phyloP scores from a whole-genome alignment of 2,329 filamentous ascomycete species.

The Trichoderma sp. region DNA sequence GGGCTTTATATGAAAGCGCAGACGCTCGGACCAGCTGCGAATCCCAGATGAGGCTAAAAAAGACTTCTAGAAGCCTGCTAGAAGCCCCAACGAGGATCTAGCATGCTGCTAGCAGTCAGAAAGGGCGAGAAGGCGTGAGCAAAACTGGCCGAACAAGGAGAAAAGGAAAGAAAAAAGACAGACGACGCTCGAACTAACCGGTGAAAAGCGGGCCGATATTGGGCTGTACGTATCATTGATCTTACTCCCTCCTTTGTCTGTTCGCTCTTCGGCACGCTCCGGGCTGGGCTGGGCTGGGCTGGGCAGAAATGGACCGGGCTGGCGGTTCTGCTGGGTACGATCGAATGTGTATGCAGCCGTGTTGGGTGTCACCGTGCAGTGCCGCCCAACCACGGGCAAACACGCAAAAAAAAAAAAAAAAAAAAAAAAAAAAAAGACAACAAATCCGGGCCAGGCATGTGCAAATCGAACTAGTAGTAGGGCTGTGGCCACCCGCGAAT shows the following conservation, averaged over 20 bases:
- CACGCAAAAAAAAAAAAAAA: neutral
- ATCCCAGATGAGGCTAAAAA: neutral
- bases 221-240: neutral
- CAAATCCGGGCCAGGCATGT: neutral
- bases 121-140: neutral
- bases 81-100: slow-evolving; percentile 3
- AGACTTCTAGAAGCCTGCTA: slow-evolving; percentile 23
- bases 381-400: neutral
- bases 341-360: neutral
- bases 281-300: neutral
- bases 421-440: no score
- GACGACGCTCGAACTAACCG: neutral
- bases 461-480: slow-evolving; percentile 18
- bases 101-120: neutral
- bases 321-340: neutral
- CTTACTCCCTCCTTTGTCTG: neutral
- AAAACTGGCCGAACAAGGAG: neutral
- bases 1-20: slow-evolving; percentile 19
- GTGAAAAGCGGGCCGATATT: neutral
- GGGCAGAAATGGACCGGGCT: neutral
- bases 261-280: slow-evolving; percentile 18
- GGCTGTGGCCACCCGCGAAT: slow-evolving; percentile 13
- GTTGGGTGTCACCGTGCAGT: neutral
- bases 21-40: slow-evolving; percentile 4
- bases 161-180: neutral